Evolutionary conservation across 176 grass and related monocot genomes (phyloP), one percentile per base, ranked within the genome.

Genomic region (Canna indica): DNA sequence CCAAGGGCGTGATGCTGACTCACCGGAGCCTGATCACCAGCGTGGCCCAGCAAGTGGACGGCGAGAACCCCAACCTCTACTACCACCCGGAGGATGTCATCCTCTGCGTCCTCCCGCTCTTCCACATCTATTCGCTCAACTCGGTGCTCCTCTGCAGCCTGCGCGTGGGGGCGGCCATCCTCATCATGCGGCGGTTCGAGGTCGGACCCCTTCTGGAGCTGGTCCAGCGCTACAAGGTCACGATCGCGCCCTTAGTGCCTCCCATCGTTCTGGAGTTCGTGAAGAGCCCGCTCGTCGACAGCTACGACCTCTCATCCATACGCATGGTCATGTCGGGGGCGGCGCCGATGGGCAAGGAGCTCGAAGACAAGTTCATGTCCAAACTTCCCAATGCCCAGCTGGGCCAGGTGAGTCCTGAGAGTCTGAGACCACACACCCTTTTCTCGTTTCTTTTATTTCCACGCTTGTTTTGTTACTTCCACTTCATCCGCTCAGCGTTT

Each of bases 11-110:
- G 53, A 59, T 73, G 54, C 54, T 73, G 24, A 73, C 71, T 2
- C 71, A 73, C 71, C 52, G 54, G 71, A 59, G 71, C 13, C 35
- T 73, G 36, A 42, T 73, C 34, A 59, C 71, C 20, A 73, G 71
- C 33, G 54, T 73, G 24, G 71, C 71, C 54, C 71, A 73, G 71
- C 71, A 73, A 35, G 29, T 73, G 50, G 71, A 73, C 53, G 71
- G 71, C 71, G 71, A 73, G 5, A 73, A 73, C 35, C 71, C 71
- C n/a, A 73, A 73, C 10, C 71, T 73, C 33, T 73, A 42, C 36
- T 59, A 35, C 13, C 50, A 59, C 35, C 8, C 20, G 20, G 71
- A 73, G 8, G 71, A 73, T n/a, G 53, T 73, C n/a, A 3, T 73
- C 24, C 71, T 73, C 53, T 73, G 71, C 71, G 71, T 73, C 30